Base-by-base conservation (phyloP, 2,329 filamentous ascomycete genomes). In the Xylaria sp. region DNA sequence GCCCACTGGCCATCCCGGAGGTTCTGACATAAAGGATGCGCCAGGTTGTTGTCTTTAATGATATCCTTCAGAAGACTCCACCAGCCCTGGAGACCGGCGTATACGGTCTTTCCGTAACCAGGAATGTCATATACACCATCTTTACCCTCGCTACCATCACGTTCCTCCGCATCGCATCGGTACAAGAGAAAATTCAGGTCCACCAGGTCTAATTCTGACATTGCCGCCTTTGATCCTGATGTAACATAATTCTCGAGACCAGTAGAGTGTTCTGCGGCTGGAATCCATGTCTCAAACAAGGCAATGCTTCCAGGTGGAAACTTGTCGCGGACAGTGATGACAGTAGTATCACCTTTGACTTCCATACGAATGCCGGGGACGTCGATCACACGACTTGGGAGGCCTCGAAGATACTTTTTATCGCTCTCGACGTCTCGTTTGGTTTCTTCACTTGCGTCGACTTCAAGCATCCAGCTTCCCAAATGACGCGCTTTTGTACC, bases 11-110 rank as follows among this genome's bases (percentile, higher is more conserved):
- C 96, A 73, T 97, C 89, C 60, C 96, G 91, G 5, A 99, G 87
- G 77, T 99, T 95, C 76, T 98, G 91, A 80, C 95, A 98, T 12
- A 99, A 86, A 0, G 96, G 93, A 78, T 99, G 96, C 0, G 93
- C 96, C 9, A 99, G 88, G 78, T 98, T 90, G 79, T 99, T 99
- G 72, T 96, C 90, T 60, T 87, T 88, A 74, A 98, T 92, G 70
- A 99, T 91, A 66, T 92, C 86, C 75, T 94, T 91, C 51, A 99
- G 83, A 0, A 97, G 85, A 78, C 94, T 98, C 94, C 95, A 97
- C 95, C 96, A 99, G 46, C 97, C 97, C 80, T 99, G 96, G n/a
- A 99, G 86, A 69, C 96, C 96, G 69, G 95, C 95, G 80, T 98
- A 99, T 1, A 98, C 93, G 51, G 98, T 87, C 68, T 92, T 90